phyloP scores from a whole-genome alignment of 352 stramenopile species.

The Blastocystis sp. region DNA sequence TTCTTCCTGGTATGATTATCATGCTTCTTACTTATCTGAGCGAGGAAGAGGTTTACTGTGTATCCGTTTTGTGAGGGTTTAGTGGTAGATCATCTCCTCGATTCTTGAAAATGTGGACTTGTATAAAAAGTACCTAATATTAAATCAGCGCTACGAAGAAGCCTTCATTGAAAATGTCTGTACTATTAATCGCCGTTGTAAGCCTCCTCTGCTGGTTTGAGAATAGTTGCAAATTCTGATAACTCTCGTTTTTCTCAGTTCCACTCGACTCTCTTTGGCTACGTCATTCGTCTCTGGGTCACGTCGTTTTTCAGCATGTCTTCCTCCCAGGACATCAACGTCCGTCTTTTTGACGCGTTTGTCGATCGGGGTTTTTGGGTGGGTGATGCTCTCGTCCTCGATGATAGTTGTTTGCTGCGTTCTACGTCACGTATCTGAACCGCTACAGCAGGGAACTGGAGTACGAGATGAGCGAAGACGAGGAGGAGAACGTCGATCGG shows the following conservation, averaged over 20 bases:
- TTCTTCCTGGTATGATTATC: conserved; percentile 39
- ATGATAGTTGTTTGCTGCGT: neutral
- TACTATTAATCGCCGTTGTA: neutral
- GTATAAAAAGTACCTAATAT: conserved; percentile 41
- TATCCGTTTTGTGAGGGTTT: neutral
- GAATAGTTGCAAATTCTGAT: neutral
- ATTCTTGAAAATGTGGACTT: conserved; percentile 1
- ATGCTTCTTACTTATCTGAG: neutral
- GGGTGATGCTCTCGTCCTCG: neutral
- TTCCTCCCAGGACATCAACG: neutral
- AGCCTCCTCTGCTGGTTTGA: neutral
- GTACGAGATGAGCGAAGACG: neutral
- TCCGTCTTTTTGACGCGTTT: conserved; percentile 2
- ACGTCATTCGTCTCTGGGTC: conserved; percentile 10
- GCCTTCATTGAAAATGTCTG: conserved; percentile 11
- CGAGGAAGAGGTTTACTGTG: conserved; percentile 41
- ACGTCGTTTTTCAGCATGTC: neutral
- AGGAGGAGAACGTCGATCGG: neutral
- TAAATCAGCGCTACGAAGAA: conserved; percentile 36
- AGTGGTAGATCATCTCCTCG: neutral
- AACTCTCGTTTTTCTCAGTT: conserved; percentile 1
- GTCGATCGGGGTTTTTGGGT: neutral
- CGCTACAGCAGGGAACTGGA: neutral
- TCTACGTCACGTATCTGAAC: conserved; percentile 28
- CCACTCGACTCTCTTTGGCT: conserved; percentile 20